phyloP scores from a whole-genome alignment of 164 flowering plant genomes.

The Dillenia turbinata region DNA sequence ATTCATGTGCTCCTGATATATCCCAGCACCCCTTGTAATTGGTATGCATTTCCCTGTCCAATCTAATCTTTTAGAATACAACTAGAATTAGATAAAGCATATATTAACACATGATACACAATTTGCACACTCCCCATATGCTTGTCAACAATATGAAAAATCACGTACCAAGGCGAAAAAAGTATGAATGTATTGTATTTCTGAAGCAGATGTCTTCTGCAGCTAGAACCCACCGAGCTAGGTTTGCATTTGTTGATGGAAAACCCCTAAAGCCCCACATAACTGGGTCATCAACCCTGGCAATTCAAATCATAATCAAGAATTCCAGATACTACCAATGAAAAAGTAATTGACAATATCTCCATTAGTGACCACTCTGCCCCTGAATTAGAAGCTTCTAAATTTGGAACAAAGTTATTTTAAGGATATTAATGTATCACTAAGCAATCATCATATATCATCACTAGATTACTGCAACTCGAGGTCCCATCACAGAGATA shows the following conservation, averaged over 20 bases:
- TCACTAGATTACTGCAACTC: too few species aligned
- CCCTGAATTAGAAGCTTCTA: too few species aligned
- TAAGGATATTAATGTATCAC: too few species aligned
- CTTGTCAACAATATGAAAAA: not conserved
- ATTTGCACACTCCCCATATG: not conserved
- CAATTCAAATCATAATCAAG: not conserved
- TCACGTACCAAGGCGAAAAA: slow-evolving; percentile 72
- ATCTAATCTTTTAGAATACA: slow-evolving; percentile 13
- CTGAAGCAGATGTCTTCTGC: slow-evolving; percentile 97
- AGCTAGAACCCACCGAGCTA: slow-evolving; percentile 83
- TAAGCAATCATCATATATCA: too few species aligned
- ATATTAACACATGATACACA: not conserved
- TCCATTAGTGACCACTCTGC: too few species aligned
- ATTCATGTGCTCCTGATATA: slow-evolving; percentile 89
- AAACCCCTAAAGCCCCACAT: slow-evolving; percentile 96
- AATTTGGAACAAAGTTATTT: too few species aligned
- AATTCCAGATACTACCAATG: not conserved
- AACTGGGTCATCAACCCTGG: slow-evolving; percentile 88
- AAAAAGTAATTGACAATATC: not conserved
- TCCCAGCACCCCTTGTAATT: slow-evolving; percentile 89
- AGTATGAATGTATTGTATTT: slow-evolving; percentile 53
- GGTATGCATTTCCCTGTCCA: slow-evolving; percentile 96
- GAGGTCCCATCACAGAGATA: too few species aligned
- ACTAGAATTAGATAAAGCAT: not conserved
- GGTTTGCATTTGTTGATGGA: slow-evolving; percentile 49